Percentiles rank a stretch among this genome's conserved stretches.
phyloP scores from a whole-genome alignment of 2,329 filamentous ascomycete genomes.

The Diaporthe citriasiana region DNA sequence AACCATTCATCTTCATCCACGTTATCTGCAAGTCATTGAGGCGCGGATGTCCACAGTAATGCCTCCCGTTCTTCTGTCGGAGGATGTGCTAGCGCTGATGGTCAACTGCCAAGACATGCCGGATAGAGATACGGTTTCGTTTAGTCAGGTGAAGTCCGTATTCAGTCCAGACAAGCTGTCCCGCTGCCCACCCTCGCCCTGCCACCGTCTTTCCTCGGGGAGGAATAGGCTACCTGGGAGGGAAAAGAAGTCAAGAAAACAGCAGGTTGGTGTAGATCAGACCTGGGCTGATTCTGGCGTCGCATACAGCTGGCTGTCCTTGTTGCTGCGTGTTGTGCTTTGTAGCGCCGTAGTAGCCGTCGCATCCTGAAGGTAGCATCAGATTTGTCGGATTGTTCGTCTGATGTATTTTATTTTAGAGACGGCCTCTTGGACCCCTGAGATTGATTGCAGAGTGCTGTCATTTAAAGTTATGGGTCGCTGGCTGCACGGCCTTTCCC shows the following conservation, averaged over 20 bases:
- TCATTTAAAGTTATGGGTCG: conserved; percentile 38
- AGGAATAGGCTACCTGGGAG: not conserved
- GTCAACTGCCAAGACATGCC: conserved; percentile 10
- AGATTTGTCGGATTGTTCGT: conserved; percentile 13
- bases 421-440: conserved; percentile 28
- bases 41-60: not conserved
- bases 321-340: not conserved
- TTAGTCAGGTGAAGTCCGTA: conserved; percentile 21
- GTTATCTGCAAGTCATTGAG: not conserved
- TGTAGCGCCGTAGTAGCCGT: not conserved
- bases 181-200: not conserved
- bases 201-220: conserved; percentile 4
- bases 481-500: conserved; percentile 24
- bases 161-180: not conserved
- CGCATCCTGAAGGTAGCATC: conserved; percentile 3
- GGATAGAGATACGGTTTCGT: not conserved
- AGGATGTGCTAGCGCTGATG: conserved; percentile 30
- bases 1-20: too few species aligned
- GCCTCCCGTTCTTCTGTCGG: not conserved
- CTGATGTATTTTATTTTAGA: conserved; percentile 18
- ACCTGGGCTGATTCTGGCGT: not conserved
- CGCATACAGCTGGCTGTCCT: not conserved
- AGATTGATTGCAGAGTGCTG: conserved; percentile 24
- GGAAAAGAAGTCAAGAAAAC: not conserved
- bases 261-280: not conserved